Base-by-base conservation (phyloP, 768 basidiomycete species). In the Ramaria rubella region DNA sequence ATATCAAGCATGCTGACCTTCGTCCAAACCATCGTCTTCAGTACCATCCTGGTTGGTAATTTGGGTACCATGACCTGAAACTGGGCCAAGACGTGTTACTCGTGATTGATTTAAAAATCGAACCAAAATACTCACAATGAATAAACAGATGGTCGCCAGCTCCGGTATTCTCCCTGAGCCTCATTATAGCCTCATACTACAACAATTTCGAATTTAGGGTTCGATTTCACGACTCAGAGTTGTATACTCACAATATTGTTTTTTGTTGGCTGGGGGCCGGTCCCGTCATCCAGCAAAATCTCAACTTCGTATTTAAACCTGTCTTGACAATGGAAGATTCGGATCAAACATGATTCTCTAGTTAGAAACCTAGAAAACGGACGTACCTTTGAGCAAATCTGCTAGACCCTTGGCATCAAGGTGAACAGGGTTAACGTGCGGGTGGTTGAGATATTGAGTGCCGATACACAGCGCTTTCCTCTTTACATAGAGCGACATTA, bases 21-120 rank as follows among this genome's bases (percentile, higher is more conserved):
- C 55, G 30, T 56, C 55, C n/a, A 27, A 33, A 14, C 55, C 55
- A 34, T 56, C 55, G 9, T 9, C 11, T 33, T 56, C 55, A 23
- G 42, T 48, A 3, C 19, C 15, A 38, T 33, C 19, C 33, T 21
- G 19, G 43, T 46, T 31, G 14, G 26, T 19, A 5, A 55, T 42
- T n/a, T 56, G 55, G 12, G 43, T 26, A 17, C 55, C 55, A 33
- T 56, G 55, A 4, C 55, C 55, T 7, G 55, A 56, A 23, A 56
- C 44, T 56, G 19, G n/a, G 17, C 23, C 8, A 15, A 2, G 6
- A 17, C 1, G 12, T 26, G 27, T 8, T 8, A 7, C 11, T 30
- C 4, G 2, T 3, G 17, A 17, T 27, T 26, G 46, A 6, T 26
- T 7, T 5, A 12, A 23, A 46, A 17, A 19, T 11, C 8, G 44